A percentile compares a stretch with the other conserved stretches of the same genome.
These are phyloP conservation scores for Cryptococcus hybrid DNA, from an alignment of 1,284 basidiomycete species.

Conservation along the genomic window DNA sequence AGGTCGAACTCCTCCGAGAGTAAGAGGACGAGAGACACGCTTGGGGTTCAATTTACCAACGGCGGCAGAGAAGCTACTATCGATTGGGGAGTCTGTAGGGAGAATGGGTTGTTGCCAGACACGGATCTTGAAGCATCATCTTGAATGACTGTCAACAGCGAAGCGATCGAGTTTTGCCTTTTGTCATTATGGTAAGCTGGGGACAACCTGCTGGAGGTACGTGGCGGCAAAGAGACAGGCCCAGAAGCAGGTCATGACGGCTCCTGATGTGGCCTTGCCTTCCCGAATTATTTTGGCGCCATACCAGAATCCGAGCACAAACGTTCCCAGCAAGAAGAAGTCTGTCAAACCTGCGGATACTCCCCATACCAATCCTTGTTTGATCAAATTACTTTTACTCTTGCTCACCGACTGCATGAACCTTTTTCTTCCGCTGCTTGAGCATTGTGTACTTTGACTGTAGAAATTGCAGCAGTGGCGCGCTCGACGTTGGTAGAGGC, in stretches of 20 bases:
- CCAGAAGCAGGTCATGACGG: slow-evolving; percentile 96
- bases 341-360: slow-evolving; percentile 66
- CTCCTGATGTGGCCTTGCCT: slow-evolving; percentile 65
- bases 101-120: slow-evolving; percentile 15
- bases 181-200: slow-evolving; percentile 70
- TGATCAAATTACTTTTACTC: slow-evolving; percentile 54
- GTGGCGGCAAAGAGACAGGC: slow-evolving; percentile 85
- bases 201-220: slow-evolving; percentile 78
- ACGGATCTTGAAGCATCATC: slow-evolving; percentile 43
- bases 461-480: slow-evolving; percentile 73
- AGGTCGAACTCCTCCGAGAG: too few relatives aligned
- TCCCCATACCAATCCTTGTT: slow-evolving; percentile 74
- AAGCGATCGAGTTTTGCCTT: slow-evolving; percentile 82
- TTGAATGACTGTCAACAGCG: slow-evolving; percentile 63
- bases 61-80: slow-evolving; percentile 8
- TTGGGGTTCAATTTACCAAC: too few relatives aligned
- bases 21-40: too few relatives aligned
- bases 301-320: slow-evolving; percentile 97
- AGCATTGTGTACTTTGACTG: slow-evolving; percentile 96
- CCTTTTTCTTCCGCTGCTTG: slow-evolving; percentile 60
- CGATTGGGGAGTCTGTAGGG: slow-evolving; percentile 9
- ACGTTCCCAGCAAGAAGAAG: slow-evolving; percentile 83
- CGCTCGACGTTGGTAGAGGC: slow-evolving; percentile 79
- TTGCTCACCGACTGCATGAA: slow-evolving; percentile 56
- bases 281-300: slow-evolving; percentile 80